Base-by-base conservation (phyloP, 129 eudicot genomes). In the Ambrosia trifida region DNA sequence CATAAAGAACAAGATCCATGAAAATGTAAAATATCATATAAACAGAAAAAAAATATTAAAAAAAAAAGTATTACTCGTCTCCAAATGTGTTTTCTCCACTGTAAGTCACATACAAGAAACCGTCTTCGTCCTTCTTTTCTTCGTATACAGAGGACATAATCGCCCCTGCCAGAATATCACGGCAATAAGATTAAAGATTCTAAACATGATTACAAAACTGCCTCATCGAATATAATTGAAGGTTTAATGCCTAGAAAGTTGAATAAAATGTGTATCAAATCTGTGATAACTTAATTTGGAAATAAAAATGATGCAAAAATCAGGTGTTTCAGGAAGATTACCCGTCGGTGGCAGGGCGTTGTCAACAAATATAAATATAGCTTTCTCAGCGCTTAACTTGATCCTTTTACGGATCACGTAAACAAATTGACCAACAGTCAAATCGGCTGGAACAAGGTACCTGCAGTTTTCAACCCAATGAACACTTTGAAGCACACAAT, bases 361-460 rank as follows among this genome's bases (percentile, higher is more conserved):
- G 43, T 89, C 88, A 60, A 92, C 91, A 51, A 92, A 92, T 40
- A 92, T 85, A 76, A 92, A 92, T 32, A 92, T 92, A 5, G 98
- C 98, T 76, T 92, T 92, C 63, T 92, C 98, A 5, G 98, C 95
- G 50, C 95, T 89, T 38, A 92, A 72, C 71, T 92, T 89, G 51
- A 92, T 92, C 83, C 98, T 86, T 33, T 92, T 92, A 50, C 96
- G 95, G 19, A 92, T 83, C 44, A 92, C 98, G 72, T 88, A 92
- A 7, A 92, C 98, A 77, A 92, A 92, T 77, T 92, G 96, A 61
- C 98, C 98, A 12, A 92, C 95, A 2, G 96, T 88, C 88, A 92
- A 79, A 66, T 92, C 98, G 24, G 98, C 91, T 12, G 98, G 98
- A 63, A 92, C 98, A 16, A 92, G 95, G 70, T 88, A 92, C 83